Evolutionary conservation across 345 rosid species (phyloP).

Genomic region (Pistacia vera): DNA sequence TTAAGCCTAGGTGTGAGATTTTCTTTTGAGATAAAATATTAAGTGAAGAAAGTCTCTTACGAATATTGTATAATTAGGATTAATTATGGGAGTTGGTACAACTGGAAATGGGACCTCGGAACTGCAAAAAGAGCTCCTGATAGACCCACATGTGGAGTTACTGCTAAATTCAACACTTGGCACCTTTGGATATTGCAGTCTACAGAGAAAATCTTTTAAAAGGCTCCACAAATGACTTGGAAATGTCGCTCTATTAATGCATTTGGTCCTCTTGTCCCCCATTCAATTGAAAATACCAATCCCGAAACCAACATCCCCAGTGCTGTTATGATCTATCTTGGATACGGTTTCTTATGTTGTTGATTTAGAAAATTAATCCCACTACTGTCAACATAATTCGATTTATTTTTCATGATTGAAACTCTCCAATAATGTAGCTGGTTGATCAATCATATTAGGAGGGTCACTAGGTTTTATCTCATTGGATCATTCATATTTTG

Average conservation of each 20-base stretch:
- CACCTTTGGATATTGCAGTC: slow-evolving; percentile 12
- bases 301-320: slow-evolving; percentile 50
- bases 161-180: slow-evolving; percentile 38
- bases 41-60: slow-evolving; percentile 19
- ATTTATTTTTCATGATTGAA: slow-evolving; percentile 11
- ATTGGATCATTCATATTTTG: neutral
- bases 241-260: slow-evolving; percentile 31
- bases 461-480: neutral
- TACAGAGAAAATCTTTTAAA: neutral
- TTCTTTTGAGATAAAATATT: slow-evolving; percentile 19
- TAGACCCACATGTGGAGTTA: slow-evolving; percentile 44
- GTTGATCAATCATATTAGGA: slow-evolving; percentile 8
- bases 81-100: slow-evolving; percentile 18
- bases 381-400: slow-evolving; percentile 4
- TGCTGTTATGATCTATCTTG: slow-evolving; percentile 56
- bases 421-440: slow-evolving; percentile 11
- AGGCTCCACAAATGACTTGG: slow-evolving; percentile 25
- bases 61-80: slow-evolving; percentile 18
- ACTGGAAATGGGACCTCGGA: slow-evolving; percentile 47
- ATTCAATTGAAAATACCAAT: slow-evolving; percentile 17
- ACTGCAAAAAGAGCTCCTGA: slow-evolving; percentile 28
- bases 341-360: slow-evolving; percentile 40
- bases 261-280: slow-evolving; percentile 34
- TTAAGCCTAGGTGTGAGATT: slow-evolving; percentile 35
- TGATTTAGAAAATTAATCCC: slow-evolving; percentile 15